Evolutionary conservation across 1,139 yeast species (phyloP).

Genomic region (Kurtzmaniella quercitrusa): DNA sequence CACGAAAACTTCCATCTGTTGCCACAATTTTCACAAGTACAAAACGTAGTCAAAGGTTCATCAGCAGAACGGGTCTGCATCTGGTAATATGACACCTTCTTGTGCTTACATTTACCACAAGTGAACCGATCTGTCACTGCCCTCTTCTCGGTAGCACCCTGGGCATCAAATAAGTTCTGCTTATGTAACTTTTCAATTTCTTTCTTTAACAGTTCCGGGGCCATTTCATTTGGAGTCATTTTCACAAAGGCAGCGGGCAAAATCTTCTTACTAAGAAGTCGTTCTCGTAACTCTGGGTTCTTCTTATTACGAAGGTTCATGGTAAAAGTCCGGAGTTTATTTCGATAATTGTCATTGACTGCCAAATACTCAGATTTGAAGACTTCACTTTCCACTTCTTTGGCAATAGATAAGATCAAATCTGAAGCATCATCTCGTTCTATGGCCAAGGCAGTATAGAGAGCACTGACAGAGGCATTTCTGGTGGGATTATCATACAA

Average conservation of each 20-base stretch:
- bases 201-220: constrained; percentile 82
- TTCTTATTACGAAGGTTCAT: constrained; percentile 85
- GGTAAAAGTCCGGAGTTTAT: constrained; percentile 76
- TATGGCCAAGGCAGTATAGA: constrained; percentile 84
- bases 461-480: constrained; percentile 77
- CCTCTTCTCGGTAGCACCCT: constrained; percentile 95
- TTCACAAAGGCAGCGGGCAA: constrained; percentile 60
- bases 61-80: constrained; percentile 98
- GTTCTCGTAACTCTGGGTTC: constrained; percentile 76
- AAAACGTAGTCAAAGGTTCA: constrained; percentile 96
- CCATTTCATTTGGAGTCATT: constrained; percentile 92
- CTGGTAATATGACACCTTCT: constrained; percentile 94
- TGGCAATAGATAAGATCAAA: constrained; percentile 60
- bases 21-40: constrained; percentile 97
- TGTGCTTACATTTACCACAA: constrained; percentile 96
- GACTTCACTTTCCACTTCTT: constrained; percentile 71
- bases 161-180: constrained; percentile 91
- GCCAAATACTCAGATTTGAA: constrained; percentile 54
- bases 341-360: constrained; percentile 60
- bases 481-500: constrained; percentile 74
- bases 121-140: constrained; percentile 96
- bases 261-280: constrained; percentile 64
- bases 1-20: constrained; percentile 93
- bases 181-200: constrained; percentile 83
- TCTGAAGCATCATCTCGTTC: constrained; percentile 56